A percentile compares a stretch with the other conserved stretches of the same genome.
Evolutionary conservation across 768 basidiomycete genomes (phyloP).

Genomic region (Lactarius tabidus): DNA sequence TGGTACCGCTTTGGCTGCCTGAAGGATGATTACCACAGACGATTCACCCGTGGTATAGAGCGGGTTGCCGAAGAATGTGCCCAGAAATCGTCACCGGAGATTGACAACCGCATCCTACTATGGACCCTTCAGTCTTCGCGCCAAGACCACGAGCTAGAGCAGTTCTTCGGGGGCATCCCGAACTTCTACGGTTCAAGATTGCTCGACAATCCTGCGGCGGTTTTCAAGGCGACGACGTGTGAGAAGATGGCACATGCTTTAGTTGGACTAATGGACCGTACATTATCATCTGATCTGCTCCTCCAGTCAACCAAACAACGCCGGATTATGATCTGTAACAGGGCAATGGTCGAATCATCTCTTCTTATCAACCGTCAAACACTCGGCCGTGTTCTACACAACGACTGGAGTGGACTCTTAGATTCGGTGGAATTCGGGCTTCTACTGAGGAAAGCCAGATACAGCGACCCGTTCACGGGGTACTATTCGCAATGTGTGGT

Average conservation of each 20-base stretch:
- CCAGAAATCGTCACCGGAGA: too few species aligned
- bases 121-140: too few species aligned
- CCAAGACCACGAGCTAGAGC: too few species aligned
- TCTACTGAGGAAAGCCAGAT: too few species aligned
- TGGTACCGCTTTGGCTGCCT: background rate
- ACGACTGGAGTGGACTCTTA: background rate
- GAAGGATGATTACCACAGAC: background rate
- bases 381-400: background rate
- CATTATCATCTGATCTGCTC: background rate
- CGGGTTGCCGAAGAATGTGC: background rate
- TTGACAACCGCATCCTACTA: too few species aligned
- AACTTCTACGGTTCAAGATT: too few species aligned
- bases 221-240: background rate
- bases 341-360: background rate
- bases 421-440: background rate
- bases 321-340: background rate
- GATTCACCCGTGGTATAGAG: background rate
- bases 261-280: background rate
- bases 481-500: too few species aligned
- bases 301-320: background rate
- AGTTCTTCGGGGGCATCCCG: too few species aligned
- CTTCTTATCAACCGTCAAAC: background rate
- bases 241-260: background rate
- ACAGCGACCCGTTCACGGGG: background rate
- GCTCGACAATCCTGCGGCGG: background rate